phyloP scores from a whole-genome alignment of 208 protist species.

The Trypanosoma melophagium region DNA sequence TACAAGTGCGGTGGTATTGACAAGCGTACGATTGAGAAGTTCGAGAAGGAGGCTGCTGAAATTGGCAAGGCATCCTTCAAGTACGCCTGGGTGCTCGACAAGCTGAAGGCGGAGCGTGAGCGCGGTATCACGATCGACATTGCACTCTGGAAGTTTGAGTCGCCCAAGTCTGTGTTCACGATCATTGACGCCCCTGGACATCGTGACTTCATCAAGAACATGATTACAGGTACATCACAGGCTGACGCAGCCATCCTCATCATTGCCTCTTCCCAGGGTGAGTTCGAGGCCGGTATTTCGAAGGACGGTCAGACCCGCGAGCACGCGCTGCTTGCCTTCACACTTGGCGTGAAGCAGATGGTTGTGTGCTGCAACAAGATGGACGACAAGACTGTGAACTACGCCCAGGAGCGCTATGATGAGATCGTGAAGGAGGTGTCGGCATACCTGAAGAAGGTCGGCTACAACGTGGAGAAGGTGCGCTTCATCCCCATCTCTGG shows the following conservation, averaged over 20 bases:
- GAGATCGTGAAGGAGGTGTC: constrained; percentile 84
- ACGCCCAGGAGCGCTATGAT: constrained; percentile 84
- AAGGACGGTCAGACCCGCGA: constrained; percentile 92
- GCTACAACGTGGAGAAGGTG: constrained; percentile 93
- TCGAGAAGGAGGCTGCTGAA: constrained; percentile 89
- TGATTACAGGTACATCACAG: constrained; percentile 92
- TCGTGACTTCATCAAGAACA: constrained; percentile 94
- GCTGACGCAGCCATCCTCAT: constrained; percentile 90
- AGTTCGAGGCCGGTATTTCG: constrained; percentile 94
- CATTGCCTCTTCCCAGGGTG: constrained; percentile 78
- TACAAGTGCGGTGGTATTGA: constrained; percentile 92
- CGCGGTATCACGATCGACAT: constrained; percentile 94
- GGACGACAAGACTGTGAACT: constrained; percentile 89
- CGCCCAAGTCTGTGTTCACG: constrained; percentile 88
- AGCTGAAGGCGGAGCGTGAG: constrained; percentile 92
- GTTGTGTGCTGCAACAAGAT: constrained; percentile 92
- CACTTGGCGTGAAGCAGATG: constrained; percentile 90
- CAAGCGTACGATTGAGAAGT: constrained; percentile 88
- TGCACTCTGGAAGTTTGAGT: constrained; percentile 91
- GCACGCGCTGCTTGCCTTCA: constrained; percentile 89
- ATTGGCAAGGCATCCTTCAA: constrained; percentile 93
- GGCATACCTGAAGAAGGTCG: constrained; percentile 86
- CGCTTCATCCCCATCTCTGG: constrained; percentile 95
- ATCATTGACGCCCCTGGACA: constrained; percentile 95
- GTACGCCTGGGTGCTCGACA: constrained; percentile 93